A percentile compares a stretch with the other conserved stretches of the same genome.
These are phyloP conservation scores for Fusarium sp. DNA, from an alignment of 2,329 filamentous ascomycete species.

Conservation along the genomic window DNA sequence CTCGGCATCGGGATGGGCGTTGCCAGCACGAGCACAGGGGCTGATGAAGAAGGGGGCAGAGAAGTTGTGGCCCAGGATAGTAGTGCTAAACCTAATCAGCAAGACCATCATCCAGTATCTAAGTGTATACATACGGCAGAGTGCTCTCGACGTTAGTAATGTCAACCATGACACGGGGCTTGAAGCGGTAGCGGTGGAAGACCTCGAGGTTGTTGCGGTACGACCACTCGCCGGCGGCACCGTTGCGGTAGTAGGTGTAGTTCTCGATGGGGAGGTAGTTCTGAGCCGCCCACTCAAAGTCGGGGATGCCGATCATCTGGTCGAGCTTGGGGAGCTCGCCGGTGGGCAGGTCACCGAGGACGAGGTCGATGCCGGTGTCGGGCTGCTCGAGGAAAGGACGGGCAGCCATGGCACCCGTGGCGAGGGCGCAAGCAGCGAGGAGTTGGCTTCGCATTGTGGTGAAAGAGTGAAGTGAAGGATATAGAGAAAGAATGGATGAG, in stretches of 20 bases:
- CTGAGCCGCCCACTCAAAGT: slow-evolving; percentile 66
- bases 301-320: slow-evolving; percentile 61
- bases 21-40: slow-evolving; percentile 59
- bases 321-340: slow-evolving; percentile 57
- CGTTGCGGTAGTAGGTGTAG: slow-evolving; percentile 70
- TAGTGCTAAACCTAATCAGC: slow-evolving; percentile 50
- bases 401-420: slow-evolving; percentile 54
- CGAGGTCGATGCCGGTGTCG: slow-evolving; percentile 58
- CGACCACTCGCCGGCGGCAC: slow-evolving; percentile 66
- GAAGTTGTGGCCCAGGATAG: slow-evolving; percentile 65
- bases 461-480: neutral
- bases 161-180: slow-evolving; percentile 63
- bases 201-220: slow-evolving; percentile 69
- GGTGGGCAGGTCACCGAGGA: slow-evolving; percentile 49
- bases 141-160: slow-evolving; percentile 57
- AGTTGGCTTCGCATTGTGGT: slow-evolving; percentile 38
- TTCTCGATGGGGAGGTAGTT: slow-evolving; percentile 58
- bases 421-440: slow-evolving; percentile 43
- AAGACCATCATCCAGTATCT: neutral
- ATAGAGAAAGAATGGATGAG: slow-evolving; percentile 11
- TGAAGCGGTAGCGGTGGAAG: slow-evolving; percentile 61
- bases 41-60: slow-evolving; percentile 67
- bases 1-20: slow-evolving; percentile 60
- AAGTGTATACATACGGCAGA: slow-evolving; percentile 44
- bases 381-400: slow-evolving; percentile 59